phyloP scores from a whole-genome alignment of 306 rosid species.

The Casuarina cunninghamiana region DNA sequence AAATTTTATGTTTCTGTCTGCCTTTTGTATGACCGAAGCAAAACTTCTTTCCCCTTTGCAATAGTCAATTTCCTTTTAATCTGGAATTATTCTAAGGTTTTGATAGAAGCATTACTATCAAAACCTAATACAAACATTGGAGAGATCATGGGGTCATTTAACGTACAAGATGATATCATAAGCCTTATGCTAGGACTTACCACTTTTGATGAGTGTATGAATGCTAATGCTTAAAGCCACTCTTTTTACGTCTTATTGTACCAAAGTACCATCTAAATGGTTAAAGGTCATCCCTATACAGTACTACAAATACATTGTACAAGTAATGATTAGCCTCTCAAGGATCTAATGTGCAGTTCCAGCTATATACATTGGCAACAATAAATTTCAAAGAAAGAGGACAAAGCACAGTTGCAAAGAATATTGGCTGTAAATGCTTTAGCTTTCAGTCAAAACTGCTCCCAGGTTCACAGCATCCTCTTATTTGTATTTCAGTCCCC shows the following conservation, averaged over 20 bases:
- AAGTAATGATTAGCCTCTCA: slow-evolving; percentile 3
- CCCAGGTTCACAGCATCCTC: slow-evolving; percentile 25
- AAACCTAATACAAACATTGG: too few relatives aligned
- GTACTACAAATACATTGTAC: not conserved
- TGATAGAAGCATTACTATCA: too few relatives aligned
- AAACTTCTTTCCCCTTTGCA: too few relatives aligned
- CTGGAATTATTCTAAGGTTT: too few relatives aligned
- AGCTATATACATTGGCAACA: slow-evolving; percentile 15
- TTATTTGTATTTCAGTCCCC: slow-evolving; percentile 58
- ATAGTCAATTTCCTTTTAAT: too few relatives aligned
- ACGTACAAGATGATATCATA: too few relatives aligned
- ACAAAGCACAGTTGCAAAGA: slow-evolving; percentile 11
- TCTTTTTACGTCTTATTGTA: not conserved
- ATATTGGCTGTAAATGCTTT: not conserved
- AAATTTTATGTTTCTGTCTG: too few relatives aligned
- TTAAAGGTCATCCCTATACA: slow-evolving; percentile 12
- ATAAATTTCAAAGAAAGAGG: not conserved
- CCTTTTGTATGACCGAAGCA: too few relatives aligned
- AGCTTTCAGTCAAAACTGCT: slow-evolving; percentile 13
- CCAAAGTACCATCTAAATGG: not conserved
- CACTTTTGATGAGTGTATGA: too few relatives aligned
- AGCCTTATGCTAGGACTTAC: too few relatives aligned
- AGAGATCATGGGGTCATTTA: too few relatives aligned
- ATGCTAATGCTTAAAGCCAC: too few relatives aligned
- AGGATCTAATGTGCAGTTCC: not conserved